These are phyloP conservation scores for Trichophyton schoenleinii DNA, from an alignment of 2,329 filamentous ascomycete species.

Conservation along the genomic window DNA sequence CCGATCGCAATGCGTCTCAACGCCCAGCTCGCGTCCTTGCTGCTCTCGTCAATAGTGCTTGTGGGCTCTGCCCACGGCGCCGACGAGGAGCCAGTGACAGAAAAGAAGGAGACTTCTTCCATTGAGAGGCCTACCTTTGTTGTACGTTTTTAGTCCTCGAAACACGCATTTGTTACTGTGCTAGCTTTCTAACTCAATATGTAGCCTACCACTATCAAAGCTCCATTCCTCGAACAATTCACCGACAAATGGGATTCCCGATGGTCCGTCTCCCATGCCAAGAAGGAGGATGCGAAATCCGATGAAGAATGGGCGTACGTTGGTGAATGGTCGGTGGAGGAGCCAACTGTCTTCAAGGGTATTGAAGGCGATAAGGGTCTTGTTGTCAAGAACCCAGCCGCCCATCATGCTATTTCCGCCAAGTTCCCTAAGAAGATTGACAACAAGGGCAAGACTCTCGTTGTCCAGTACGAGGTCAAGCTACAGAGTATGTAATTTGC, in stretches of 20 bases:
- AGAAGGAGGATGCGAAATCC: constrained; percentile 77
- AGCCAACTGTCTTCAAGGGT: constrained; percentile 79
- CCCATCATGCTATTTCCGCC: constrained; percentile 97
- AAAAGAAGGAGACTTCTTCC: constrained; percentile 41
- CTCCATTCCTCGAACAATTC: constrained; percentile 96
- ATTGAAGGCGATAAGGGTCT: constrained; percentile 93
- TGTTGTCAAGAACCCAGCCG: constrained; percentile 93
- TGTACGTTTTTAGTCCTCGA: constrained; percentile 45
- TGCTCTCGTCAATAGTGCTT: constrained; percentile 59
- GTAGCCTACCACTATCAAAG: constrained; percentile 78
- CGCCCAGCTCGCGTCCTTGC: constrained; percentile 57
- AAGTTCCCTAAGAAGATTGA: constrained; percentile 95
- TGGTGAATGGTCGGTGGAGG: constrained; percentile 92
- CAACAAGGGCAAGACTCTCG: constrained; percentile 92
- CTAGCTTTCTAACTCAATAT: neutral
- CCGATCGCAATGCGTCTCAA: constrained; percentile 66
- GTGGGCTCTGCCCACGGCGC: constrained; percentile 54
- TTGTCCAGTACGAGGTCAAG: constrained; percentile 99
- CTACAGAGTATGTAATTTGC: constrained; percentile 66
- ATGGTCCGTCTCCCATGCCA: constrained; percentile 92
- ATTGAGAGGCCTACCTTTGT: constrained; percentile 72
- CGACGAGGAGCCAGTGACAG: constrained; percentile 47
- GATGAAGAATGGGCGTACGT: constrained; percentile 94
- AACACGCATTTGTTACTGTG: neutral
- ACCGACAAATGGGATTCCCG: constrained; percentile 86